phyloP scores from a whole-genome alignment of 768 basidiomycete genomes.

The Astraeus odoratus region DNA sequence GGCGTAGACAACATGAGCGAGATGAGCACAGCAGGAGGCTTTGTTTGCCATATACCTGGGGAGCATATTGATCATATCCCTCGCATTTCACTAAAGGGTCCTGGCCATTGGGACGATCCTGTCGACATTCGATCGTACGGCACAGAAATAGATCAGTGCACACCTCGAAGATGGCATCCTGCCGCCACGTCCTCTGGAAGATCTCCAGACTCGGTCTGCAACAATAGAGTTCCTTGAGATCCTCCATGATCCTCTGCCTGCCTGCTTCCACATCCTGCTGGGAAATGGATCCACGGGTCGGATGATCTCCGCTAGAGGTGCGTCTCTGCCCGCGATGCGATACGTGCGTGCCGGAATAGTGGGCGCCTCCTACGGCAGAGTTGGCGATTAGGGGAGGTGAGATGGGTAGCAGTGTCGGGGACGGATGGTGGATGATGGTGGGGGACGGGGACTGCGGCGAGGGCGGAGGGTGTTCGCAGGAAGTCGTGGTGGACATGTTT shows the following conservation, averaged over 20 bases:
- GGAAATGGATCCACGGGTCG: constrained; percentile 1
- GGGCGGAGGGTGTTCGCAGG: not conserved
- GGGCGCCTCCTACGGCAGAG: constrained; percentile 55
- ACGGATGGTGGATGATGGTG: constrained; percentile 40
- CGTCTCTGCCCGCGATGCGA: not conserved
- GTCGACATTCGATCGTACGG: not conserved
- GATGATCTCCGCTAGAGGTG: constrained; percentile 16
- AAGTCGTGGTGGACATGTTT: constrained; percentile 1
- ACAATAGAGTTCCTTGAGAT: constrained; percentile 52
- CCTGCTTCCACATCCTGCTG: constrained; percentile 24
- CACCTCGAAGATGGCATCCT: constrained; percentile 53
- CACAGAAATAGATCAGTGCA: not conserved
- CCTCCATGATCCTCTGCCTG: constrained; percentile 46
- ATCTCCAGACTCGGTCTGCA: constrained; percentile 47
- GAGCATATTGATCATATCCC: constrained; percentile 44
- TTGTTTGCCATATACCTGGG: constrained; percentile 38
- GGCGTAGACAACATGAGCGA: not conserved
- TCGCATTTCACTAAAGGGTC: constrained; percentile 45
- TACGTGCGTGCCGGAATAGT: constrained; percentile 47
- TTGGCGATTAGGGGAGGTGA: constrained; percentile 48
- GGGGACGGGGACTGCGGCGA: constrained; percentile 30
- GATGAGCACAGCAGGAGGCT: not conserved
- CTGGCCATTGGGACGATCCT: constrained; percentile 22
- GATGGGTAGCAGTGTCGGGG: constrained; percentile 33
- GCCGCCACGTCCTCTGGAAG: constrained; percentile 45